Evolutionary conservation across 225 moss, liverwort and hornwort species (phyloP).

Genomic region (Takakia lepidozioides): DNA sequence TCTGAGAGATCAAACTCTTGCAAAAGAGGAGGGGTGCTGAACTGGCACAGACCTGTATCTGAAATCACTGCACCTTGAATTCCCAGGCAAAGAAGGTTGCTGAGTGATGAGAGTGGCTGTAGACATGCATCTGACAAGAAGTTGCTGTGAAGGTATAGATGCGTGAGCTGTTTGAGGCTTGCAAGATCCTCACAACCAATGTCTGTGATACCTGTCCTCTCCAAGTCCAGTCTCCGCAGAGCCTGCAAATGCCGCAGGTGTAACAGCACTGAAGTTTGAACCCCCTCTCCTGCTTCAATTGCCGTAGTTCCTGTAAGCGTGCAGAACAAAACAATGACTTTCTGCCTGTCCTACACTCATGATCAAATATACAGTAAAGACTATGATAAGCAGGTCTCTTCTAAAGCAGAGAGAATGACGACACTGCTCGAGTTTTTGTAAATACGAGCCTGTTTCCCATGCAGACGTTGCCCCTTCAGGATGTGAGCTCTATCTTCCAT

Average conservation of each 20-base stretch:
- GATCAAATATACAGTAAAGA: too few relatives aligned
- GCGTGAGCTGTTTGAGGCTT: slow-evolving; percentile 35
- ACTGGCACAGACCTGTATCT: slow-evolving; percentile 21
- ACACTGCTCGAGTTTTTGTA: too few relatives aligned
- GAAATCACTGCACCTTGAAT: slow-evolving; percentile 32
- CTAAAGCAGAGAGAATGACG: too few relatives aligned
- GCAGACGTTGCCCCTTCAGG: too few relatives aligned
- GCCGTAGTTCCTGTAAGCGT: slow-evolving; percentile 17
- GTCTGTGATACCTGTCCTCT: slow-evolving; percentile 23
- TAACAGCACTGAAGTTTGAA: slow-evolving; percentile 19
- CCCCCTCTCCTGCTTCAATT: slow-evolving; percentile 12
- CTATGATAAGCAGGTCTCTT: too few relatives aligned
- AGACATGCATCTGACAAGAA: slow-evolving; percentile 45
- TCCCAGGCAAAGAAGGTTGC: slow-evolving; percentile 35
- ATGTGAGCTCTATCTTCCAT: too few relatives aligned
- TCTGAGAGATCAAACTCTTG: slow-evolving; percentile 43
- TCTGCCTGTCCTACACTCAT: too few relatives aligned
- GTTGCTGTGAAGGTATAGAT: slow-evolving; percentile 27
- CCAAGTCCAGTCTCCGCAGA: slow-evolving; percentile 38
- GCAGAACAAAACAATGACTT: too few relatives aligned
- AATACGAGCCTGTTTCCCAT: too few relatives aligned
- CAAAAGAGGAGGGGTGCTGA: slow-evolving; percentile 29
- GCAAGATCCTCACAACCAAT: slow-evolving; percentile 18
- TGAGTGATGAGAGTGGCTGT: slow-evolving; percentile 26
- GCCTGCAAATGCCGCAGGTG: slow-evolving; percentile 27